These are phyloP conservation scores for Aspergillus ochraceoroseus DNA, from an alignment of 2,329 filamentous ascomycete genomes.

Conservation along the genomic window DNA sequence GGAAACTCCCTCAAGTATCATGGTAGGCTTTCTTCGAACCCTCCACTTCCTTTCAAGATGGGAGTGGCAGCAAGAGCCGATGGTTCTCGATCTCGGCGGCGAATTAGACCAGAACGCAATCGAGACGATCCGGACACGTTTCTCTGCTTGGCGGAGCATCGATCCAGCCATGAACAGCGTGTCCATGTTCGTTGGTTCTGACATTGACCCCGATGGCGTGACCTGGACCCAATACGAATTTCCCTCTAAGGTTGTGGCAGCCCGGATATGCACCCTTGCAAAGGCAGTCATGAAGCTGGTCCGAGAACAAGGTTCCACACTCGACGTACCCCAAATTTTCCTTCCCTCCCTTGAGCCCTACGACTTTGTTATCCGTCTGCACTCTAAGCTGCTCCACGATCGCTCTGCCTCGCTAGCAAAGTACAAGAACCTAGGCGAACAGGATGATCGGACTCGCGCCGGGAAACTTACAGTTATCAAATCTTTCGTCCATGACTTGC, in stretches of 20 bases:
- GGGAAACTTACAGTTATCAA: conserved; percentile 58
- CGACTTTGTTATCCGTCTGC: conserved; percentile 76
- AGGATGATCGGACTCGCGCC: conserved; percentile 40
- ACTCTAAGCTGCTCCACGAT: conserved; percentile 48
- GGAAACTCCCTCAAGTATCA: conserved; percentile 67
- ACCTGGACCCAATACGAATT: conserved; percentile 68
- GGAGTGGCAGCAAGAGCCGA: conserved; percentile 83
- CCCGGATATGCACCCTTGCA: conserved; percentile 75
- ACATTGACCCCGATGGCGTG: conserved; percentile 69
- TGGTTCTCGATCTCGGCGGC: conserved; percentile 69
- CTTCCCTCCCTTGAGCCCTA: conserved; percentile 69
- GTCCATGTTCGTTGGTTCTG: conserved; percentile 74
- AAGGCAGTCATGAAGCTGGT: conserved; percentile 66
- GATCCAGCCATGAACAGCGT: conserved; percentile 84
- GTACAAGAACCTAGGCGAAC: conserved; percentile 75
- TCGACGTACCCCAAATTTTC: conserved; percentile 63
- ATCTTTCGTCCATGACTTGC: conserved; percentile 63
- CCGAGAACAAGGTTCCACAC: conserved; percentile 48
- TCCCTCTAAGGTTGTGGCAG: conserved; percentile 77
- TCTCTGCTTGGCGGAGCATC: conserved; percentile 79
- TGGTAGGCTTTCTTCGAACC: conserved; percentile 75
- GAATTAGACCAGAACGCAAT: conserved; percentile 60
- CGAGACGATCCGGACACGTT: conserved; percentile 61
- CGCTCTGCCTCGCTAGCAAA: conserved; percentile 33
- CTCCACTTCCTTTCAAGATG: conserved; percentile 75